Conservation (phyloP, 2,329 filamentous ascomycete genomes). For the Periconia sp. region DNA sequence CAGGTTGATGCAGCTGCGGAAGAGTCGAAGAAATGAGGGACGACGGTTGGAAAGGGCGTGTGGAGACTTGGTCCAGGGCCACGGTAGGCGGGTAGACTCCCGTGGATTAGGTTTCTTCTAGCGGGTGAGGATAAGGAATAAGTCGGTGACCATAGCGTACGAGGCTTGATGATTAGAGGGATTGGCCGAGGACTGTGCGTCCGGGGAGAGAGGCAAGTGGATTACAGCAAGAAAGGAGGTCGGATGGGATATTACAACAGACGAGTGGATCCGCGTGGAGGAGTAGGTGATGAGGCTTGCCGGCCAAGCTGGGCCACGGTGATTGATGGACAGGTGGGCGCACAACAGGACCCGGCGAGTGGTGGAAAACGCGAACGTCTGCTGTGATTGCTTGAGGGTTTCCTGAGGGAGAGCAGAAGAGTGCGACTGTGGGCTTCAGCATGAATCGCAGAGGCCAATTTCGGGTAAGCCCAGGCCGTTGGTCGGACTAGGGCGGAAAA, state of each 20-base stretch:
- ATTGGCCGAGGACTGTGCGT: conserved; percentile 43
- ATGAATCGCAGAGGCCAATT: conserved; percentile 43
- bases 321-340: conserved; percentile 24
- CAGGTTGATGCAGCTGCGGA: conserved; percentile 47
- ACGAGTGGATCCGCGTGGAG: conserved; percentile 9
- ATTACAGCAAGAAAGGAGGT: conserved; percentile 30
- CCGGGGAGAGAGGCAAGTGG: conserved; percentile 44
- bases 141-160: conserved; percentile 46
- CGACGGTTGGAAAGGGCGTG: conserved; percentile 47
- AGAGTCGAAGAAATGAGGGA: conserved; percentile 49
- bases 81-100: conserved; percentile 51
- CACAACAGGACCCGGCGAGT: conserved; percentile 24
- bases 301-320: conserved; percentile 32
- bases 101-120: conserved; percentile 47
- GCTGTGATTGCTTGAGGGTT: conserved; percentile 38
- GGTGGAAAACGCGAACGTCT: conserved; percentile 19
- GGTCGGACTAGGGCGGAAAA: conserved; percentile 46
- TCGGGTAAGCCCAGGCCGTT: conserved; percentile 41
- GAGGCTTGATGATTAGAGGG: conserved; percentile 45
- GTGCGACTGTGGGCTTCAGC: conserved; percentile 39
- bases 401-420: conserved; percentile 29
- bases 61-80: conserved; percentile 48
- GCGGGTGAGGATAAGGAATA: conserved; percentile 46
- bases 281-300: conserved; percentile 20
- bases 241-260: conserved; percentile 23